These are phyloP conservation scores for Areca catechu DNA, from an alignment of 176 grass and related monocot genomes.

Conservation along the genomic window DNA sequence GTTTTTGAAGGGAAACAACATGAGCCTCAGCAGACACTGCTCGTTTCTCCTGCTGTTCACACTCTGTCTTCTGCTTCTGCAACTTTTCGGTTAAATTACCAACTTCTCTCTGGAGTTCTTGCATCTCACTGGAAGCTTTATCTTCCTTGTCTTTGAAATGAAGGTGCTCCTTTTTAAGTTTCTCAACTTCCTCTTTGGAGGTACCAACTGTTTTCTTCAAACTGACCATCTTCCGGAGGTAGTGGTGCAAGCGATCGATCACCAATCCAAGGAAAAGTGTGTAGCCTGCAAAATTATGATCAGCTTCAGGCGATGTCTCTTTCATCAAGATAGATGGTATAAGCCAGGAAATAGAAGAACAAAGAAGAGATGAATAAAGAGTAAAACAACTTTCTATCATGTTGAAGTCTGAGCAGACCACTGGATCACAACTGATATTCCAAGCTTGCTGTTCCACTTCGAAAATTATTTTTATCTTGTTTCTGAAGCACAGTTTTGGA, in stretches of 20 bases:
- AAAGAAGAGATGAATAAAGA: no score
- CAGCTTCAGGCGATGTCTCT: no score
- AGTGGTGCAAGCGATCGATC: slow-evolving; percentile 82
- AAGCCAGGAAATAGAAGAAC: no score
- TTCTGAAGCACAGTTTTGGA: no score
- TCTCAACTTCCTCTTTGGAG: slow-evolving; percentile 62
- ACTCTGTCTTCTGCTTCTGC: slow-evolving; percentile 52
- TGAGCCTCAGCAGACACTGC: slow-evolving; percentile 44
- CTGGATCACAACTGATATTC: no score
- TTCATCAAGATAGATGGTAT: no score
- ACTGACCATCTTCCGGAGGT: slow-evolving; percentile 51
- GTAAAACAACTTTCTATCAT: no score
- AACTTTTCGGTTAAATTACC: slow-evolving; percentile 43
- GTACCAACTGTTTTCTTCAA: slow-evolving; percentile 38
- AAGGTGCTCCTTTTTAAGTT: slow-evolving; percentile 61
- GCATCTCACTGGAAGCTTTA: slow-evolving; percentile 33
- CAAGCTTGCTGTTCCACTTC: no score
- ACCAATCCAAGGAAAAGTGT: slow-evolving; percentile 66
- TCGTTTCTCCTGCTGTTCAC: slow-evolving; percentile 42
- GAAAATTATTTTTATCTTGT: no score
- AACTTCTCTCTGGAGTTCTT: slow-evolving; percentile 46
- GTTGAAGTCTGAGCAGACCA: no score
- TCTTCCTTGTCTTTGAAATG: slow-evolving; percentile 50
- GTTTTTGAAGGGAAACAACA: slow-evolving; percentile 66
- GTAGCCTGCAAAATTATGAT: slow-evolving; percentile 38